Evolutionary conservation across 345 rosid genomes (phyloP).

Genomic region (Eucalyptus erythrocorys): DNA sequence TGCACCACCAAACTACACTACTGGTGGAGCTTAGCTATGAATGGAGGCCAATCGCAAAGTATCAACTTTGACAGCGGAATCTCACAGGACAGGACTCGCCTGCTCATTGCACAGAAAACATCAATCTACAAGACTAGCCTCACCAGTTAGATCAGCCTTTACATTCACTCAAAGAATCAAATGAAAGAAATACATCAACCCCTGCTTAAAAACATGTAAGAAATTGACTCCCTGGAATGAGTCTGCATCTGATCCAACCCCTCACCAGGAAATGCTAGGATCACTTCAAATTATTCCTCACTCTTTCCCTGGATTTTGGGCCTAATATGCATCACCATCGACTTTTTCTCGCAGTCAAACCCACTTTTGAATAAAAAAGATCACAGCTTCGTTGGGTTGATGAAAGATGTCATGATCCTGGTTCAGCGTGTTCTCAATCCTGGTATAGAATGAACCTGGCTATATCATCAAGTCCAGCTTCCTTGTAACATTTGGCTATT

Average conservation of each 20-base stretch:
- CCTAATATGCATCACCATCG: neutral
- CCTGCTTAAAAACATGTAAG: neutral
- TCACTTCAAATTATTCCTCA: neutral
- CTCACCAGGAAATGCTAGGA: neutral
- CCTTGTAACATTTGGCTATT: neutral
- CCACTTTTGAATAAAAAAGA: neutral
- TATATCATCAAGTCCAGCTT: neutral
- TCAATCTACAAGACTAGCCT: neutral
- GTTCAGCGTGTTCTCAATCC: constrained; percentile 13
- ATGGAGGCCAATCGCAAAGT: neutral
- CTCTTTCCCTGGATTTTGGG: neutral
- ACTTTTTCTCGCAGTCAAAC: neutral
- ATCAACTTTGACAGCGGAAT: neutral
- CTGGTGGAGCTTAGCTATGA: neutral
- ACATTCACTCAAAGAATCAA: neutral
- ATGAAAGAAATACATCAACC: neutral
- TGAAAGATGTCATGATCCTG: neutral
- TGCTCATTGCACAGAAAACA: neutral
- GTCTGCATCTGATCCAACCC: neutral
- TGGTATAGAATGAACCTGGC: constrained; percentile 60
- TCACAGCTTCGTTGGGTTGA: neutral
- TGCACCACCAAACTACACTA: neutral
- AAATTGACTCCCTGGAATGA: neutral
- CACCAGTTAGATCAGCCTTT: neutral
- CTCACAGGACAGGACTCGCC: neutral